These are phyloP conservation scores for Gamsiella multidivaricata DNA, from an alignment of 192 early-diverging fungal genomes.

Conservation along the genomic window DNA sequence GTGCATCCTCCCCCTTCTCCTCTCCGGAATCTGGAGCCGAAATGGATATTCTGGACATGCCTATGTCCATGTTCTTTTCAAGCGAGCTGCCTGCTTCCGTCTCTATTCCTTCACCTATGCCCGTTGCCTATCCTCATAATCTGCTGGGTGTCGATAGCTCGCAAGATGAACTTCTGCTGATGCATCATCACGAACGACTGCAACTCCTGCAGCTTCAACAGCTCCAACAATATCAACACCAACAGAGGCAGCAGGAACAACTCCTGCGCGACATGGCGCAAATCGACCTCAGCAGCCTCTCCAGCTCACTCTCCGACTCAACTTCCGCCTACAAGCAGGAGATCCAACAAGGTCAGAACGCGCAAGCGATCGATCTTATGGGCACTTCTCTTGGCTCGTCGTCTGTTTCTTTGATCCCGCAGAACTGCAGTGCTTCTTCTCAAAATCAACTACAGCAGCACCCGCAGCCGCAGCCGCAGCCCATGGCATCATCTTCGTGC, in stretches of 20 bases:
- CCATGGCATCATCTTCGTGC: not conserved
- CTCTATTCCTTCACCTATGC: not conserved
- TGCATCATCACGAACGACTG: slow-evolving; percentile 26
- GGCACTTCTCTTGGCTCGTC: no score
- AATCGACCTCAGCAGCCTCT: no score
- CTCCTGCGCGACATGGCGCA: no score
- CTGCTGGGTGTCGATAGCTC: slow-evolving; percentile 2
- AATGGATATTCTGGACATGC: slow-evolving; percentile 39
- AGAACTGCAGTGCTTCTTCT: not conserved
- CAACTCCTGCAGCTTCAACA: slow-evolving; percentile 19
- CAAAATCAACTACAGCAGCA: slow-evolving; percentile 10
- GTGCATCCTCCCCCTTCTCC: slow-evolving; percentile 31
- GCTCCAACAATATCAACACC: slow-evolving; percentile 2
- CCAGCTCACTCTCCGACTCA: not conserved
- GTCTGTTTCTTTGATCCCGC: no score
- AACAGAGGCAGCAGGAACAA: not conserved
- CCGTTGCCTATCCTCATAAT: slow-evolving; percentile 11
- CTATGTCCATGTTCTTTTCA: slow-evolving; percentile 49
- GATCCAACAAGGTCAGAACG: no score
- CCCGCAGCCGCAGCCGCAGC: not conserved
- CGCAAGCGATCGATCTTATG: no score
- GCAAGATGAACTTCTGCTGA: slow-evolving; percentile 9
- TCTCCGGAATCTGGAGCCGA: slow-evolving; percentile 21
- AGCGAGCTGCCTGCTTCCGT: slow-evolving; percentile 9
- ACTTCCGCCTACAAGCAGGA: not conserved